Evolutionary conservation across 176 grass and related monocot genomes (phyloP).

Genomic region (Oryza punctata): DNA sequence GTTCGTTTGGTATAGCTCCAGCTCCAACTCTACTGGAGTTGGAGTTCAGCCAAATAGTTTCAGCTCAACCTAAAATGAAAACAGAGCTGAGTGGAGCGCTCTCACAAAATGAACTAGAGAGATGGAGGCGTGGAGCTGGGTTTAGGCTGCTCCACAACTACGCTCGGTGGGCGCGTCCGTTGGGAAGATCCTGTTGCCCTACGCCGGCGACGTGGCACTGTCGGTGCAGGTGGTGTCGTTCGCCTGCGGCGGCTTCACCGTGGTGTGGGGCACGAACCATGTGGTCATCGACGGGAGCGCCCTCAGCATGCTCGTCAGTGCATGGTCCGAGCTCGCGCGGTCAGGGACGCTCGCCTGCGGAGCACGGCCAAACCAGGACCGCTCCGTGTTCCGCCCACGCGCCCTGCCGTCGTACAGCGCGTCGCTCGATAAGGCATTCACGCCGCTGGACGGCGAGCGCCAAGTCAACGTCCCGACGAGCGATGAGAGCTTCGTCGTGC

Average conservation of each 20-base stretch:
- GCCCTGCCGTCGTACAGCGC: constrained; percentile 14
- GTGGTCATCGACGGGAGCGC: constrained; percentile 38
- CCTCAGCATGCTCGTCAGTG: background rate
- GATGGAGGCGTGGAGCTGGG: too few relatives aligned
- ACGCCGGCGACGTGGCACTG: constrained; percentile 34
- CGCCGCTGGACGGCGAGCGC: background rate
- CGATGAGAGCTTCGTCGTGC: constrained; percentile 9
- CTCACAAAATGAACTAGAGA: too few relatives aligned
- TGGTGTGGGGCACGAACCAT: constrained; percentile 52
- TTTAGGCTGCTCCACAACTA: too few relatives aligned
- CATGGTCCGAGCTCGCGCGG: constrained; percentile 37
- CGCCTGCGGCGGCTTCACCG: constrained; percentile 47
- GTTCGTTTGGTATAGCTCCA: too few relatives aligned
- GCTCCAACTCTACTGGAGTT: too few relatives aligned
- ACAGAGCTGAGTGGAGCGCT: too few relatives aligned
- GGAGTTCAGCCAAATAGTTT: too few relatives aligned
- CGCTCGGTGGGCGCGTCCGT: background rate
- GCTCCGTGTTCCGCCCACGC: constrained; percentile 35
- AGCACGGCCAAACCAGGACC: constrained; percentile 31
- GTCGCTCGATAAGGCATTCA: constrained; percentile 24
- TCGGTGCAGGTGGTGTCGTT: constrained; percentile 50
- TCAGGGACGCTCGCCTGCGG: background rate
- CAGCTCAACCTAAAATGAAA: too few relatives aligned
- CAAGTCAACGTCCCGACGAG: constrained; percentile 38
- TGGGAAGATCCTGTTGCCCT: constrained; percentile 34